These are phyloP conservation scores for Colletotrichum endophyticum DNA, from an alignment of 2,329 filamentous ascomycete genomes.

Conservation along the genomic window DNA sequence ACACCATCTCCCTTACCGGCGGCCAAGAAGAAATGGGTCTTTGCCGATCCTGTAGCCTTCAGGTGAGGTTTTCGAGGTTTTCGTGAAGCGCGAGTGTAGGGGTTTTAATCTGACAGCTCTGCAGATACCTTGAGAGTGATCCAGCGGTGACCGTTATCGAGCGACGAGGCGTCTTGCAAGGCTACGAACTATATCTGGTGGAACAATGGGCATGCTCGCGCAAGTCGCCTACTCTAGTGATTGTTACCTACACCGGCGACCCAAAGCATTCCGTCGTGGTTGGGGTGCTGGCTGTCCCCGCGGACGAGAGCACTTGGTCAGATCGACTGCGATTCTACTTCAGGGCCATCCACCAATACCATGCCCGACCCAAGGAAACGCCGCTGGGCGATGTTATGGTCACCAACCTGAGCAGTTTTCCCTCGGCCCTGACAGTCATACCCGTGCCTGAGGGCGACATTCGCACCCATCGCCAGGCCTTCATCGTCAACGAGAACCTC, in stretches of 20 bases:
- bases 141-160: conserved; percentile 76
- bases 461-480: conserved; percentile 77
- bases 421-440: conserved; percentile 91
- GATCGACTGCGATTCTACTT: conserved; percentile 82
- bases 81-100: not conserved
- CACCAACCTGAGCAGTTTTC: conserved; percentile 91
- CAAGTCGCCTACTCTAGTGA: conserved; percentile 86
- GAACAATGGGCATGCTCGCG: conserved; percentile 98
- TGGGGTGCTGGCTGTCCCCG: conserved; percentile 81
- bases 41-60: conserved; percentile 64
- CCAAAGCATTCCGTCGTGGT: conserved; percentile 78
- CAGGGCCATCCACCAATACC: conserved; percentile 81
- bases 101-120: not conserved
- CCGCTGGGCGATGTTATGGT: conserved; percentile 86
- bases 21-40: conserved; percentile 53
- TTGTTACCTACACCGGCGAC: conserved; percentile 92
- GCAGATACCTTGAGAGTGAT: conserved; percentile 85
- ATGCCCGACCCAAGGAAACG: conserved; percentile 84
- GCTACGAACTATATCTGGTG: conserved; percentile 92
- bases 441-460: conserved; percentile 87
- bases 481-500: conserved; percentile 92
- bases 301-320: conserved; percentile 82
- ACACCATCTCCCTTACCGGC: conserved; percentile 26
- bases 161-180: conserved; percentile 70
- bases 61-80: conserved; percentile 40